Evolutionary conservation across 1,139 yeast species (phyloP), one percentile per base, ranked within the genome.

Genomic region (Pichia terricola): DNA sequence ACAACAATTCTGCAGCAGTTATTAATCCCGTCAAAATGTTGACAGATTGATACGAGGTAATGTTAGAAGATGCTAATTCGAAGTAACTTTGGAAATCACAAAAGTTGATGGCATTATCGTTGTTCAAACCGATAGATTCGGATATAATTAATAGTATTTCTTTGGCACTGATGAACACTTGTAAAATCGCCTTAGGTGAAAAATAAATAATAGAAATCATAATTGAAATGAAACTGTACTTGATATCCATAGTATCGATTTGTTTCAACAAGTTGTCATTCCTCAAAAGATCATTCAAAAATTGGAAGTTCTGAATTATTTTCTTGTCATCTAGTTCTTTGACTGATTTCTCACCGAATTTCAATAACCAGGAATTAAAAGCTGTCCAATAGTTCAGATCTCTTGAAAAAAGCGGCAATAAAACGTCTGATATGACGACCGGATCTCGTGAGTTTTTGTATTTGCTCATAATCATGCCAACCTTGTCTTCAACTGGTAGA

Each of bases 1-100:
- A 69, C 26, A 75, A 59, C 37, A 63, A 59, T 44, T 68, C 69
- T 46, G 75, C 73, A 1, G 68, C 65, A 9, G 61, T 63, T 8
- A 72, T 59, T 22, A 62, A 58, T 27, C 61, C 57, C 10, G 47
- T 28, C 30, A 50, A 36, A 3, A 41, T 34, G 35, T 42, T 41
- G 8, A 50, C 5, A 68, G 67, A 4, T 22, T 30, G 3, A 48
- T 40, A 0, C 27, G 34, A n/a, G 34, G 50, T 11, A 7, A 35
- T 25, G 2, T 43, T 4, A 6, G 11, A 34, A 11, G 37, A 32
- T 44, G 41, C 3, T 31, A 43, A 11, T 16, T 39, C 40, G 6
- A 42, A 27, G 28, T 16, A 44, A 35, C n/a, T 31, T 28, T 3
- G 7, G 10, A 5, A n/a, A 10, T 8, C 25, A 16, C 22, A 2